Evolutionary conservation across 176 grass and related monocot species (phyloP).

Genomic region (Carex pumila): DNA sequence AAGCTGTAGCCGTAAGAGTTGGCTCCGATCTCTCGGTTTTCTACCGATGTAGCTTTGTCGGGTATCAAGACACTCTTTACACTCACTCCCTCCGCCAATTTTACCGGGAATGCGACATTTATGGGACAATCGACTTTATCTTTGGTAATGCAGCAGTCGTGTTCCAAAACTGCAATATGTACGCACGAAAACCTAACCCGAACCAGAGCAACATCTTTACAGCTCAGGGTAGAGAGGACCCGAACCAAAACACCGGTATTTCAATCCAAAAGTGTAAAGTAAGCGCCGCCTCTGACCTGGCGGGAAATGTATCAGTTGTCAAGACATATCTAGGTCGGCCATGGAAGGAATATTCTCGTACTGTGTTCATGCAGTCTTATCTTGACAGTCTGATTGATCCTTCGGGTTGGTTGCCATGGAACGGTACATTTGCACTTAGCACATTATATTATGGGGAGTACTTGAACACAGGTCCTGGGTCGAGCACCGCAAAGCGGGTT

Average conservation of each 20-base stretch:
- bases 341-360: conserved; percentile 69
- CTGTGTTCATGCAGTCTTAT: conserved; percentile 53
- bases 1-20: conserved; percentile 50
- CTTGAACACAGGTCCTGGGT: conserved; percentile 46
- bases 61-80: conserved; percentile 89
- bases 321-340: conserved; percentile 53
- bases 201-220: conserved; percentile 68
- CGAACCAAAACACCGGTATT: conserved; percentile 89
- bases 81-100: too few relatives aligned
- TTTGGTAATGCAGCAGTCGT: conserved; percentile 74
- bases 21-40: too few relatives aligned
- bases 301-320: conserved; percentile 21
- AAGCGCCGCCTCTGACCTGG: conserved; percentile 41
- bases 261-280: conserved; percentile 70
- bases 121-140: conserved; percentile 74
- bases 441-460: conserved; percentile 80
- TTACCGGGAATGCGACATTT: conserved; percentile 75
- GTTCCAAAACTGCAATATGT: conserved; percentile 63
- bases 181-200: conserved; percentile 40
- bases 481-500: conserved; percentile 24
- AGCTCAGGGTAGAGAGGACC: conserved; percentile 66
- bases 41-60: conserved; percentile 73
- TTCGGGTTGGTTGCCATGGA: conserved; percentile 53
- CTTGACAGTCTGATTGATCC: conserved; percentile 45
- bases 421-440: conserved; percentile 50